Base-by-base conservation (phyloP, 129 eudicot species). In the Escallonia herrerae region DNA sequence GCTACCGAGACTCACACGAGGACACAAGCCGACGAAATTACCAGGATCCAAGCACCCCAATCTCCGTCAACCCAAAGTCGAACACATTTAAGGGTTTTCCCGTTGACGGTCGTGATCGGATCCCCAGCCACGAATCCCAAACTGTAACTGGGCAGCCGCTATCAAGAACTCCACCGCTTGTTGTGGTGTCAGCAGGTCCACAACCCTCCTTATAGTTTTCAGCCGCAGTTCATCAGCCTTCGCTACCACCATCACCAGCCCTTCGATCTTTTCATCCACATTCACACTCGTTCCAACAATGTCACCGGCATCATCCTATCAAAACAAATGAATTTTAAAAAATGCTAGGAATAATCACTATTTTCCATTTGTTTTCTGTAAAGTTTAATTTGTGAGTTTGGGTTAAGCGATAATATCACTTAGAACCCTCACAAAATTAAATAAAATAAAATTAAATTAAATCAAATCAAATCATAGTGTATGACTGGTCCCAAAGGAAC, bases 131-230 rank as follows among this genome's bases (percentile, higher is more conserved):
- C 77, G 82, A 42, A 91, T 66, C 22, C 94, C 95, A 22, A 81
- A 82, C 60, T 80, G 88, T 78, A 87, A 69, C 72, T 84, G 83
- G 2, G 88, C 84, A 5, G 94, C 94, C 7, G 95, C 93, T 6
- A 84, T 74, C 59, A 91, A 44, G 57, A 87, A 91, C 87, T 91
- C 90, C 55, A 58, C 77, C 12, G 94, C 95, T 70, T 91, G 97
- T 60, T 77, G 84, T 12, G 97, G 94, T 56, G 95, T 87, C 66
- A 91, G 60, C 43, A 91, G 69, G 74, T 82, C 86, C 72, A 87
- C 94, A 78, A 91, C 81, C 64, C 62, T 74, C 65, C 67, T 62
- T 4, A 82, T 64, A 1, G 97, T 91, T 76, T 73, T 60, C 65
- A 87, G 58, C 72, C 96, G 80, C 11, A 91, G 76, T 2, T 69